These are phyloP conservation scores for Colletotrichum cordylinicola DNA, from an alignment of 2,329 filamentous ascomycete genomes.

Conservation along the genomic window DNA sequence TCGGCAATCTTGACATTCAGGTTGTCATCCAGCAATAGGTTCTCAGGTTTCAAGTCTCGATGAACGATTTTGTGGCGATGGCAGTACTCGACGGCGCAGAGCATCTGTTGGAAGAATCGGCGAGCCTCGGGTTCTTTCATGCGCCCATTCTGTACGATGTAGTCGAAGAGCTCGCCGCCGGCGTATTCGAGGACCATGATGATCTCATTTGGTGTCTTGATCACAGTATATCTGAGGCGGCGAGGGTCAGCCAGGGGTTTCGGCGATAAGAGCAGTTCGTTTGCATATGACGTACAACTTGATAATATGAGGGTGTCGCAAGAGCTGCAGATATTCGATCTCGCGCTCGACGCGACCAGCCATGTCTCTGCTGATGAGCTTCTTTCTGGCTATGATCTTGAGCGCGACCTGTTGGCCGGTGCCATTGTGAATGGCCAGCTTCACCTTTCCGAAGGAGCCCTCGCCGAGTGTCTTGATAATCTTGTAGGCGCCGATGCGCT, in stretches of 20 bases:
- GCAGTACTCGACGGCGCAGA: conserved; percentile 98
- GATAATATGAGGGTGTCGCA: conserved; percentile 98
- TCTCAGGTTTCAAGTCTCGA: conserved; percentile 96
- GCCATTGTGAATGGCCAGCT: conserved; percentile 89
- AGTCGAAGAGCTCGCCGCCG: conserved; percentile 95
- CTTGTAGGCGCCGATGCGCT: conserved; percentile 90
- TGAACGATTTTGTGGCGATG: conserved; percentile 99
- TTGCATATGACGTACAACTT: conserved; percentile 73
- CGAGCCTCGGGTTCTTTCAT: conserved; percentile 93
- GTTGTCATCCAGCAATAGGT: conserved; percentile 90
- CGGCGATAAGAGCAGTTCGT: not conserved
- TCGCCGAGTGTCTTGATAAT: conserved; percentile 91
- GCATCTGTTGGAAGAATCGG: conserved; percentile 98
- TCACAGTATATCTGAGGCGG: conserved; percentile 83
- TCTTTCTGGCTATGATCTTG: conserved; percentile 97
- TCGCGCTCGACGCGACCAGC: conserved; percentile 95
- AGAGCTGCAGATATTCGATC: conserved; percentile 95
- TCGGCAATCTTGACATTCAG: conserved; percentile 99
- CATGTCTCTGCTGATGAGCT: conserved; percentile 97
- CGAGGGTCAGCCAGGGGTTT: not conserved
- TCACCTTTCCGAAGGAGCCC: conserved; percentile 98
- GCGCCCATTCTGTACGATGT: conserved; percentile 92
- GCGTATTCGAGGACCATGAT: conserved; percentile 99
- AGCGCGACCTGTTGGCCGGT: conserved; percentile 95
- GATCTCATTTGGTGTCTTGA: conserved; percentile 92